Percentiles rank a stretch among this genome's conserved stretches.
Evolutionary conservation across 768 basidiomycete genomes (phyloP).

Genomic region (Leccinum uliginosum): DNA sequence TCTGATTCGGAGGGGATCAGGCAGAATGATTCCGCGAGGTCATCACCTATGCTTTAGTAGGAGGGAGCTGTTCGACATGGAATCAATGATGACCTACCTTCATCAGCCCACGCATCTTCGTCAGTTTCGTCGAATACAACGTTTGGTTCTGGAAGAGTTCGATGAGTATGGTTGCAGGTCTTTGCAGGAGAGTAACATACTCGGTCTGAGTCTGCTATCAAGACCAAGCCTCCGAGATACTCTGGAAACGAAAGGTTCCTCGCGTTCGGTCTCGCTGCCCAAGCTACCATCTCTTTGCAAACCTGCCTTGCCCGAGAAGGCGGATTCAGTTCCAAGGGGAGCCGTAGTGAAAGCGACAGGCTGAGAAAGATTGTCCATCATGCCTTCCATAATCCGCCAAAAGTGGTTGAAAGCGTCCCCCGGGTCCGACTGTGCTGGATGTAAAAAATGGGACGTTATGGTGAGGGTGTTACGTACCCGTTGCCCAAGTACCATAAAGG

Average conservation of each 20-base stretch:
- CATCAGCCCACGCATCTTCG: constrained; percentile 57
- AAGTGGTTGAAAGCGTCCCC: constrained; percentile 87
- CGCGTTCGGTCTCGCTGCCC: constrained; percentile 65
- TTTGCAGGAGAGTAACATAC: constrained; percentile 9
- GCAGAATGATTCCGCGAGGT: constrained; percentile 78
- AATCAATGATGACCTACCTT: constrained; percentile 40
- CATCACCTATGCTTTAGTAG: constrained; percentile 42
- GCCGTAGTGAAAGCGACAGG: constrained; percentile 76
- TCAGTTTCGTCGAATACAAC: constrained; percentile 45
- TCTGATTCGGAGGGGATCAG: constrained; percentile 64
- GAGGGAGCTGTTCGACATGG: constrained; percentile 3
- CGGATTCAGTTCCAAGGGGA: constrained; percentile 51
- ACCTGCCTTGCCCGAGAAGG: constrained; percentile 20
- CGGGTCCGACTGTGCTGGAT: constrained; percentile 58
- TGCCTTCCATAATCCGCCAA: constrained; percentile 84
- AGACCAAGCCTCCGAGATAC: constrained; percentile 44
- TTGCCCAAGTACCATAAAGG: constrained; percentile 85
- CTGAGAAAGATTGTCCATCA: constrained; percentile 82
- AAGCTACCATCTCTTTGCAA: constrained; percentile 47
- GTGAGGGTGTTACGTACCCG: constrained; percentile 40
- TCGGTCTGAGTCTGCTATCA: constrained; percentile 17
- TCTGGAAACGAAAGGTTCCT: constrained; percentile 57
- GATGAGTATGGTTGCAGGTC: constrained; percentile 6
- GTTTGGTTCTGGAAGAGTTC: constrained; percentile 16
- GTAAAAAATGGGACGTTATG: background rate